These are phyloP conservation scores for Hymenoscyphus salicellus DNA, from an alignment of 2,329 filamentous ascomycete species.

Conservation along the genomic window DNA sequence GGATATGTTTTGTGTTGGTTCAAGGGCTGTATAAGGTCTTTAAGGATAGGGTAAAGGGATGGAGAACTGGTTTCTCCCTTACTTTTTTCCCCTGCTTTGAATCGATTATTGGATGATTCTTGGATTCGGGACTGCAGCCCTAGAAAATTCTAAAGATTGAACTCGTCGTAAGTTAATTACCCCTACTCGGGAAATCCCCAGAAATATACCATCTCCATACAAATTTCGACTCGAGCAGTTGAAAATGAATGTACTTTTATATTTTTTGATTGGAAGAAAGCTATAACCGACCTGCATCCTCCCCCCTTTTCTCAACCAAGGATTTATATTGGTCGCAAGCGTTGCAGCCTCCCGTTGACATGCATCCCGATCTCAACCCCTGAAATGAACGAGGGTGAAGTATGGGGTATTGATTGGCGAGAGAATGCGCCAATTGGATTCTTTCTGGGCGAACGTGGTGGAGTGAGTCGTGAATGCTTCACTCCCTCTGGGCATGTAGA, in stretches of 20 bases:
- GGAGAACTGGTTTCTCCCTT: not conserved
- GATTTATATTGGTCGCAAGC: not conserved
- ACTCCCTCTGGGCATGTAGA: not conserved
- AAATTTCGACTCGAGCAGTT: no score
- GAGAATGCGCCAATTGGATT: slow-evolving; percentile 2
- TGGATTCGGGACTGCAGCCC: no score
- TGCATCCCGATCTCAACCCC: not conserved
- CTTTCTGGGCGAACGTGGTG: slow-evolving; percentile 1
- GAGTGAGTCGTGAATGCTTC: slow-evolving; percentile 5
- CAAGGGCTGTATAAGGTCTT: no score
- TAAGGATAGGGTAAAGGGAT: not conserved
- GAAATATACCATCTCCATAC: no score
- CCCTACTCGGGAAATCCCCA: no score
- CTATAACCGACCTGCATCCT: not conserved
- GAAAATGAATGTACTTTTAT: no score
- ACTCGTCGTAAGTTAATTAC: no score
- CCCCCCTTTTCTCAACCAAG: not conserved
- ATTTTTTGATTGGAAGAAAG: not conserved
- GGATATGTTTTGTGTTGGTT: not conserved
- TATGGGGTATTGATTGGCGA: slow-evolving; percentile 8
- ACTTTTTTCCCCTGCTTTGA: not conserved
- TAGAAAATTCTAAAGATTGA: no score
- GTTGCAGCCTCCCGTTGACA: not conserved
- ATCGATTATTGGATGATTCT: not conserved
- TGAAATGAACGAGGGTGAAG: not conserved